These are phyloP conservation scores for Saccharomycopsis synnaedendra DNA, from an alignment of 805 yeast species.

Conservation along the genomic window DNA sequence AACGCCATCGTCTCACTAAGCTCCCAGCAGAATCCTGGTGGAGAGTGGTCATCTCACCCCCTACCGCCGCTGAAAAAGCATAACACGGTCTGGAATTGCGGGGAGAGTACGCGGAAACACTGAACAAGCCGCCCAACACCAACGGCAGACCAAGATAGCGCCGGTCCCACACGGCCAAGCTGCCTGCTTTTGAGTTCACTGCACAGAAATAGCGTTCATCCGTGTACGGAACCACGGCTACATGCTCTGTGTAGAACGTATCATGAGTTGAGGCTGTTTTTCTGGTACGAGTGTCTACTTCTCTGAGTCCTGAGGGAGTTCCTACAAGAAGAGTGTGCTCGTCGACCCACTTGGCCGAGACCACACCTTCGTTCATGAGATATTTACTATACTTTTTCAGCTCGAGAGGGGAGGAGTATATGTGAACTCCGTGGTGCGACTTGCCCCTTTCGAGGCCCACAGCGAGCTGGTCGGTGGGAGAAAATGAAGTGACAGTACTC, in stretches of 20 bases:
- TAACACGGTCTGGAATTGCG: conserved; percentile 10
- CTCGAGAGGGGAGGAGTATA: conserved; percentile 5
- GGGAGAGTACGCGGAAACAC: background rate
- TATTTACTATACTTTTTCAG: conserved; percentile 1
- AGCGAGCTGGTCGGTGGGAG: conserved; percentile 1
- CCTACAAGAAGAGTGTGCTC: conserved; percentile 5
- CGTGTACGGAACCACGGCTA: conserved; percentile 11
- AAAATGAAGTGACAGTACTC: conserved; percentile 3
- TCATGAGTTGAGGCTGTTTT: background rate
- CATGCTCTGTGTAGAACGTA: conserved; percentile 5
- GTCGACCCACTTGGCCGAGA: conserved; percentile 8
- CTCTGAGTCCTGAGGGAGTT: conserved; percentile 4
- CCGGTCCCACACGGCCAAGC: conserved; percentile 14
- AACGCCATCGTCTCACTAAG: too few relatives aligned
- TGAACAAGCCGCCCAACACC: conserved; percentile 4
- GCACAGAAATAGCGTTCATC: conserved; percentile 10
- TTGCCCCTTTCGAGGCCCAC: conserved; percentile 9
- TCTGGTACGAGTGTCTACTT: conserved; percentile 2
- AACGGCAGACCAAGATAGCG: background rate
- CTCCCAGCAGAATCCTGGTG: conserved; percentile 3
- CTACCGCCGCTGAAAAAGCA: conserved; percentile 5
- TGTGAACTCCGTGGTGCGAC: conserved; percentile 10
- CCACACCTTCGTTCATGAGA: conserved; percentile 1
- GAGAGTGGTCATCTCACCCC: conserved; percentile 9
- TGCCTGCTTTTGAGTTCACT: conserved; percentile 8